These are phyloP conservation scores for Ceratocystis colombiana DNA, from an alignment of 2,329 filamentous ascomycete genomes.

Conservation along the genomic window DNA sequence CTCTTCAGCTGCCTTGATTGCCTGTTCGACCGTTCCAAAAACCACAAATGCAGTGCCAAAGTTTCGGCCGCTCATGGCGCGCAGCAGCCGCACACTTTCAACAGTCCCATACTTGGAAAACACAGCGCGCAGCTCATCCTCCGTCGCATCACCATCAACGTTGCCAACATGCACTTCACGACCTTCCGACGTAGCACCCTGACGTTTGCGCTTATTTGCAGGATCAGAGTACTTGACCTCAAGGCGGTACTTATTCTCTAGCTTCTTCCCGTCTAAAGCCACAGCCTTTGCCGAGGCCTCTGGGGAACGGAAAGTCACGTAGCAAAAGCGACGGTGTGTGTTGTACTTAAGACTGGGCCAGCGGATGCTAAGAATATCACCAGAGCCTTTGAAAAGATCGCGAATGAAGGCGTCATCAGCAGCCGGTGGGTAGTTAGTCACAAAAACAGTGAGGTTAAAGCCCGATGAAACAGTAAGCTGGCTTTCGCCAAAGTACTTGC, in stretches of 20 bases:
- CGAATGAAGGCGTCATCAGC: conserved; percentile 63
- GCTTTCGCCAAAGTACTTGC: conserved; percentile 64
- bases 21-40: conserved; percentile 60
- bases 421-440: conserved; percentile 77
- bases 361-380: conserved; percentile 73
- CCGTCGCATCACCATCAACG: conserved; percentile 50
- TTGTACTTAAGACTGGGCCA: conserved; percentile 89
- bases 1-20: conserved; percentile 53
- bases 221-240: conserved; percentile 79
- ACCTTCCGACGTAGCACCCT: conserved; percentile 73
- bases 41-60: conserved; percentile 74
- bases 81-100: conserved; percentile 60
- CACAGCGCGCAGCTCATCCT: conserved; percentile 57
- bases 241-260: conserved; percentile 60
- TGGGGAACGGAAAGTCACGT: conserved; percentile 71
- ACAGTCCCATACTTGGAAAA: conserved; percentile 71
- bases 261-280: conserved; percentile 54
- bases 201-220: conserved; percentile 61
- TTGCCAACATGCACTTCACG: conserved; percentile 74
- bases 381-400: conserved; percentile 60
- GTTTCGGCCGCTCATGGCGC: conserved; percentile 55
- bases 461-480: conserved; percentile 66
- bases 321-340: conserved; percentile 84
- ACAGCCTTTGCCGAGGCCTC: conserved; percentile 62
- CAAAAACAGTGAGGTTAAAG: conserved; percentile 69